These are phyloP conservation scores for Clavispora fructus DNA, from an alignment of 805 yeast genomes.

Conservation along the genomic window DNA sequence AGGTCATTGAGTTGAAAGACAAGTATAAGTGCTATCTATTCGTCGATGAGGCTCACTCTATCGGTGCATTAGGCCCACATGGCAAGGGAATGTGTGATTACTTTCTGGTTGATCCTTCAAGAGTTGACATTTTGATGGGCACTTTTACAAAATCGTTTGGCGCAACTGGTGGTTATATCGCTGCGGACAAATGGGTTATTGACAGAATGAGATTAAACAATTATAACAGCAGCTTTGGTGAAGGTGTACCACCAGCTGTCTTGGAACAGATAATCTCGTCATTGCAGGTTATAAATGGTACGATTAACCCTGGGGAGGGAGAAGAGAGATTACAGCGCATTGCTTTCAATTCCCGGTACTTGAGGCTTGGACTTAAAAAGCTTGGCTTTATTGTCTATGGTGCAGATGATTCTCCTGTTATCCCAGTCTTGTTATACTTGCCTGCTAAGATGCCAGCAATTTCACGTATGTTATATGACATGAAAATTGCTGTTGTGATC, in stretches of 20 bases:
- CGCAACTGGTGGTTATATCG: constrained; percentile 96
- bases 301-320: constrained; percentile 89
- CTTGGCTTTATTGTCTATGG: constrained; percentile 94
- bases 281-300: constrained; percentile 72
- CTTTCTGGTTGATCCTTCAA: constrained; percentile 70
- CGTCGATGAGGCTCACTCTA: constrained; percentile 97
- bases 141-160: constrained; percentile 97
- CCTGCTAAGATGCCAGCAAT: constrained; percentile 95
- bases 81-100: constrained; percentile 97
- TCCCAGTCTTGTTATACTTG: constrained; percentile 79
- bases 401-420: constrained; percentile 93
- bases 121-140: constrained; percentile 91
- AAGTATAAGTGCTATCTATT: constrained; percentile 86
- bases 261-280: constrained; percentile 82
- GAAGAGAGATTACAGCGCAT: constrained; percentile 83
- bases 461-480: constrained; percentile 71
- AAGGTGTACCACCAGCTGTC: constrained; percentile 87
- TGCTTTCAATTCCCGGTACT: constrained; percentile 92
- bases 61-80: constrained; percentile 95
- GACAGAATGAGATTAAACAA: constrained; percentile 71
- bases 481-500: constrained; percentile 87
- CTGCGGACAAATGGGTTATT: constrained; percentile 65
- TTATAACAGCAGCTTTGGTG: constrained; percentile 72
- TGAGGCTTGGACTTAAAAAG: constrained; percentile 84
- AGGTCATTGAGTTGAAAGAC: constrained; percentile 62